Percentiles rank a stretch among this genome's conserved stretches.
Evolutionary conservation across 352 stramenopile species (phyloP).

Genomic region (Phytopythium litorale): DNA sequence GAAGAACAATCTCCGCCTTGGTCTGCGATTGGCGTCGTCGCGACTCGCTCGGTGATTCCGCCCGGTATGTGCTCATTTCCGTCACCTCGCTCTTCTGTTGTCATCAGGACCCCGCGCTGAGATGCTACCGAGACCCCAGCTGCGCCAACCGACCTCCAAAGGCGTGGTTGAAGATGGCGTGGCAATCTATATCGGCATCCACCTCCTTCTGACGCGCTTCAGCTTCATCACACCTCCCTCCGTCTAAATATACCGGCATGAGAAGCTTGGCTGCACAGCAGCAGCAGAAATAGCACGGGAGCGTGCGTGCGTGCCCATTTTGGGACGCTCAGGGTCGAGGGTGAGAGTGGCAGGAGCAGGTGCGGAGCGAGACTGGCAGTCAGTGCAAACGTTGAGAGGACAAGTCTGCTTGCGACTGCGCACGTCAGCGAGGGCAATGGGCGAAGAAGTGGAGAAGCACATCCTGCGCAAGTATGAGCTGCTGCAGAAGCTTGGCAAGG

Average conservation of each 20-base stretch:
- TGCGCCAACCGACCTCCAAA: background rate
- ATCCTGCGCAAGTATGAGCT: constrained; percentile 93
- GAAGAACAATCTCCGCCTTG: constrained; percentile 4
- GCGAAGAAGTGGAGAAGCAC: constrained; percentile 92
- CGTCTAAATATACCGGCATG: background rate
- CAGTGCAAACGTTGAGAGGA: background rate
- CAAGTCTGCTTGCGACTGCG: no score
- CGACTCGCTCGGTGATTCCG: background rate
- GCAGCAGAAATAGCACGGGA: background rate
- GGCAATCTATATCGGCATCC: background rate
- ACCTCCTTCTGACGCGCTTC: background rate
- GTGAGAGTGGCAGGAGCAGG: background rate
- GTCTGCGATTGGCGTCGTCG: background rate
- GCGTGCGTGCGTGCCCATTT: background rate
- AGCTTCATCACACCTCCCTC: background rate
- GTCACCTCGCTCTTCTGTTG: background rate
- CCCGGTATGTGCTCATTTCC: no score
- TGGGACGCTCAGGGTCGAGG: background rate
- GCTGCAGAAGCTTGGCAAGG: constrained; percentile 92
- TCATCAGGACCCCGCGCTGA: background rate
- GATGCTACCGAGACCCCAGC: no score
- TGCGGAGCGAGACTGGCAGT: background rate
- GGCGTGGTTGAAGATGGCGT: background rate
- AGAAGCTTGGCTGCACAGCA: background rate
- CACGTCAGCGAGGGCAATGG: constrained; percentile 43